Conservation (phyloP, 495 filamentous ascomycete species). For the Aspergillus conjunctus region DNA sequence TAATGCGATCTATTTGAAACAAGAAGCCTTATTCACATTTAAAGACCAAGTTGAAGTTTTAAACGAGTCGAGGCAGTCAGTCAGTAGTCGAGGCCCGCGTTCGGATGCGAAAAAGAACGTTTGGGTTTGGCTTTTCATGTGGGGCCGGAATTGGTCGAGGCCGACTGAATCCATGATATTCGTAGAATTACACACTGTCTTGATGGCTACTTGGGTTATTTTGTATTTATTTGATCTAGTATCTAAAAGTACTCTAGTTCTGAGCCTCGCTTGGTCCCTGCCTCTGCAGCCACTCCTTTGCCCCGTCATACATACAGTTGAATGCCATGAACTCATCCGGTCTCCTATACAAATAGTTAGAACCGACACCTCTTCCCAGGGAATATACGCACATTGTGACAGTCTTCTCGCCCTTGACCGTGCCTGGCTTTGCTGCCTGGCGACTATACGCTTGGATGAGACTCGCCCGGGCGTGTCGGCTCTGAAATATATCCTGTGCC, state of each 20-base stretch:
- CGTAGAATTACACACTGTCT: too few species aligned
- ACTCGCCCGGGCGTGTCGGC: constrained; percentile 26
- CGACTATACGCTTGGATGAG: constrained; percentile 28
- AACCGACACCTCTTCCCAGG: neutral
- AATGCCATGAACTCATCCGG: constrained; percentile 48
- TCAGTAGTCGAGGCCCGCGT: too few species aligned
- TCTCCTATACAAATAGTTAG: constrained; percentile 22
- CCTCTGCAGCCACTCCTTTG: constrained; percentile 15
- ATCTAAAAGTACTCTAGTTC: neutral
- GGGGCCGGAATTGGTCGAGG: too few species aligned
- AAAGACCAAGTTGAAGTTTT: neutral
- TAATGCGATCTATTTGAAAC: too few species aligned
- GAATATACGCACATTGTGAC: constrained; percentile 31
- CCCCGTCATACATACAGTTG: constrained; percentile 45
- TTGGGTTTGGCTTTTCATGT: too few species aligned
- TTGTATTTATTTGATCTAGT: too few species aligned
- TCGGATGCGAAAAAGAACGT: too few species aligned
- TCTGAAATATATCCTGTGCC: constrained; percentile 25
- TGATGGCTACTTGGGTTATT: too few species aligned
- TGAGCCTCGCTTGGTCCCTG: neutral
- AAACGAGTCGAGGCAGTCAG: too few species aligned
- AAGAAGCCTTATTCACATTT: too few species aligned
- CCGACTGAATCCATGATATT: too few species aligned
- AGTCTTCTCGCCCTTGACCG: constrained; percentile 24
- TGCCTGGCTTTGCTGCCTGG: constrained; percentile 9